Evolutionary conservation across 2,329 filamentous ascomycete genomes (phyloP), one percentile per base, ranked within the genome.

Genomic region (Cladosporium sp.): DNA sequence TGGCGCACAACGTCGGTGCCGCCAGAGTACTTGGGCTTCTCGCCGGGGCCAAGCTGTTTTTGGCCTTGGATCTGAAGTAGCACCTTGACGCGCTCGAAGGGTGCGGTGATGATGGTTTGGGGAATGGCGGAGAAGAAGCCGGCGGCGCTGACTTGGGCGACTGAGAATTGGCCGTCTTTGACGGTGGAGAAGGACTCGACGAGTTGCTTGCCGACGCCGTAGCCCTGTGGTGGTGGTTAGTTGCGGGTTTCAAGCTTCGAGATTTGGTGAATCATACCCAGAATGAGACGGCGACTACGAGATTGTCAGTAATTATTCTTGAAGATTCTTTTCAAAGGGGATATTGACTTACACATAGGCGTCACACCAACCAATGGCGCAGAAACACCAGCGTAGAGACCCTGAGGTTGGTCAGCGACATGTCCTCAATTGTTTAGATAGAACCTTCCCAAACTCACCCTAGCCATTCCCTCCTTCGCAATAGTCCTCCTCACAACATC

Each of bases 51-150:
- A 48, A 95, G 89, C 62, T 85, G 82, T 80, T 93, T 93, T 80
- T 97, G 93, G 75, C 93, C 93, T 81, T 98, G 95, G 71, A 98
- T 96, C 79, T 99, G 95, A 1, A 99, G 89, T 69, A 99, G 93
- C 64, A 99, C 94, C 82, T 99, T 99, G 73, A 99, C 93, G 75
- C 95, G 94, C 85, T 99, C 95, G 78, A 99, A 98, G 67, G 95
- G 95, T 5, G 95, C 95, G n/a, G 95, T 98, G 82, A 99, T 97
- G 79, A 92, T 81, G 4, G 95, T 99, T 92, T 96, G 96, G 74
- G 95, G 95, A 67, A 99, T 91, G 67, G 95, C 95, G 76, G 92
- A 96, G 86, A 99, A 96, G 87, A 97, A 97, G 69, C 95, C 95
- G 16, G 95, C 95, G 39, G 92, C 87, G 36, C 92, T 95, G 80